Percentiles rank a stretch among this genome's conserved stretches.
phyloP scores from a whole-genome alignment of 23 red algal species.

The Agarophyton chilense region DNA sequence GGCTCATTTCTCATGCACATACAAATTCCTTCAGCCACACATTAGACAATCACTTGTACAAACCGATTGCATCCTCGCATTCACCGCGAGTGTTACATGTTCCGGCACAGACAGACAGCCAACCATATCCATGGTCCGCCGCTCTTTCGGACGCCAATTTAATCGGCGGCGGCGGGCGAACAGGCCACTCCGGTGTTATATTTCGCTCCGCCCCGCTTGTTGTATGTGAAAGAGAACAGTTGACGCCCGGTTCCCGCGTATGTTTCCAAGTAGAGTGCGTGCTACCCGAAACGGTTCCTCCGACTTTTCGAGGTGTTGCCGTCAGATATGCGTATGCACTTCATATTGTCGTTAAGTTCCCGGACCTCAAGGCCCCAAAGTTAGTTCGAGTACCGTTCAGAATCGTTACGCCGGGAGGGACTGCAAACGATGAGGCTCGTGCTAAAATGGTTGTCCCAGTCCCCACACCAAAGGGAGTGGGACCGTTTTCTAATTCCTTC shows the following conservation, averaged over 20 bases:
- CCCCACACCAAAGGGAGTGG: slow-evolving; percentile 49
- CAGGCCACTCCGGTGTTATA: slow-evolving; percentile 71
- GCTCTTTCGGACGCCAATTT: slow-evolving; percentile 60
- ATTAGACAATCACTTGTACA: slow-evolving; percentile 27
- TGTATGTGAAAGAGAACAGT: slow-evolving; percentile 47
- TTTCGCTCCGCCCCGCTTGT: slow-evolving; percentile 77
- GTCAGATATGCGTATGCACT: slow-evolving; percentile 80
- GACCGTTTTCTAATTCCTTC: slow-evolving; percentile 54
- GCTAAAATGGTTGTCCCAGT: slow-evolving; percentile 46
- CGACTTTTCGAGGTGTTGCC: slow-evolving; percentile 74
- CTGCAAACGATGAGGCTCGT: slow-evolving; percentile 6
- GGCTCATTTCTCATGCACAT: slow-evolving; percentile 52
- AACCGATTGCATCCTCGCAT: slow-evolving; percentile 40
- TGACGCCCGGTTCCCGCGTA: slow-evolving; percentile 29
- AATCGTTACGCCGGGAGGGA: slow-evolving; percentile 49
- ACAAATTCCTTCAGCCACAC: not conserved
- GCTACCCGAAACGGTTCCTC: slow-evolving; percentile 81
- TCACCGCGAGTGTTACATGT: not conserved
- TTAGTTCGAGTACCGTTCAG: slow-evolving; percentile 75
- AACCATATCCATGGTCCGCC: slow-evolving; percentile 51
- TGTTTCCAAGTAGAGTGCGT: slow-evolving; percentile 63
- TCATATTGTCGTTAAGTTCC: slow-evolving; percentile 68
- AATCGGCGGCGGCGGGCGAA: slow-evolving; percentile 61
- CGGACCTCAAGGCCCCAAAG: slow-evolving; percentile 26
- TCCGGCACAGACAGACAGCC: not conserved